Percentiles rank a stretch among this genome's conserved stretches.
Conservation (phyloP, 2,329 filamentous ascomycete genomes). For the Aspergillus pseudotamarii region DNA sequence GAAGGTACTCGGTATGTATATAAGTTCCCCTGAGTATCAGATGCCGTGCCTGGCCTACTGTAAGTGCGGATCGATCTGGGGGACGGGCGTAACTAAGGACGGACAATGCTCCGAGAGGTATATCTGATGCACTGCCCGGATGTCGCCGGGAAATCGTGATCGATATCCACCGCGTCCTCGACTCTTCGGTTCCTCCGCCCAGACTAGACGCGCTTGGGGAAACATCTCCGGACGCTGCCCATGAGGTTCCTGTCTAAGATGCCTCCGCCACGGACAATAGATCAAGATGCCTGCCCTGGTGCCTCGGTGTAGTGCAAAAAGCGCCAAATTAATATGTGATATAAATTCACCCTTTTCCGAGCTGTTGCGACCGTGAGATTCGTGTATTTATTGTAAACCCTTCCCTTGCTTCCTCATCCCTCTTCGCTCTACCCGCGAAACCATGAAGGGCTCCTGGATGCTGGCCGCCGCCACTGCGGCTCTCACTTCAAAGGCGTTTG, state of each 20-base stretch:
- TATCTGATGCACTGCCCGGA: not conserved
- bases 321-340: not conserved
- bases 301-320: not conserved
- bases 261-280: not conserved
- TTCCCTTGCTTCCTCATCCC: conserved; percentile 4
- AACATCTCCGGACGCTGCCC: conserved; percentile 25
- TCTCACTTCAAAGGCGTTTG: conserved; percentile 1
- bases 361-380: not conserved
- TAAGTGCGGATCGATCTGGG: not conserved
- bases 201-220: conserved; percentile 21
- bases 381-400: not conserved
- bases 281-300: not conserved
- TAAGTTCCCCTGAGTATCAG: not conserved
- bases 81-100: not conserved
- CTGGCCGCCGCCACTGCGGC: conserved; percentile 11
- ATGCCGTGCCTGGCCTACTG: not conserved
- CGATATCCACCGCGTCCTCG: not conserved
- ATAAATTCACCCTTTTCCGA: not conserved
- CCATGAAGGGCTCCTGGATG: conserved; percentile 30
- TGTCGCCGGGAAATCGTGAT: not conserved
- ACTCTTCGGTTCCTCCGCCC: not conserved
- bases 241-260: not conserved
- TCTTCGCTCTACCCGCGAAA: conserved; percentile 8
- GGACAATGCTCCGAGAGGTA: not conserved
- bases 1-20: not conserved